Conservation (phyloP, 169 alveolate species). For the Ichthyophthirius multifiliis region DNA sequence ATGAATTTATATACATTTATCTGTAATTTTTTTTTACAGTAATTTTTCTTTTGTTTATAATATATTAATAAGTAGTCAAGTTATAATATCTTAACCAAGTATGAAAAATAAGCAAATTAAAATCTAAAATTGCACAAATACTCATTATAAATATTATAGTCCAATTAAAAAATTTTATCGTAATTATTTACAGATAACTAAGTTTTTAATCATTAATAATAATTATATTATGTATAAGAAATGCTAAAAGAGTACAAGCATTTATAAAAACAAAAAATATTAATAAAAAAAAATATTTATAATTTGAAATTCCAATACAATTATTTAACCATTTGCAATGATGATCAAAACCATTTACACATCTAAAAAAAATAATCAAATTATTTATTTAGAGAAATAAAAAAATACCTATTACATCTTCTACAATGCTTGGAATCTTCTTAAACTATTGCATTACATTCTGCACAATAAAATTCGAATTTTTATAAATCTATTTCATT, state of each 20-base stretch:
- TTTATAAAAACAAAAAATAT: slow-evolving; percentile 14
- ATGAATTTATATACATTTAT: neutral
- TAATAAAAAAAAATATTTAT: slow-evolving; percentile 6
- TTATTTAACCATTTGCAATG: slow-evolving; percentile 61
- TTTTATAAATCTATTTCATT: neutral
- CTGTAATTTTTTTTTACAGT: neutral
- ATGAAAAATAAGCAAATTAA: slow-evolving; percentile 22
- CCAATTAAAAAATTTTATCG: neutral
- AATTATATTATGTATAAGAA: neutral
- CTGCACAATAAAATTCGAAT: neutral
- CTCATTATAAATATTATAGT: slow-evolving; percentile 4
- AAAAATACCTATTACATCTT: slow-evolving; percentile 30
- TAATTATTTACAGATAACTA: neutral
- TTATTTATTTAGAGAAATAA: neutral
- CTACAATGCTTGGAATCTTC: slow-evolving; percentile 34
- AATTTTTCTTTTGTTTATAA: slow-evolving; percentile 10
- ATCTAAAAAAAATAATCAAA: slow-evolving; percentile 10
- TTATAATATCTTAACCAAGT: slow-evolving; percentile 7
- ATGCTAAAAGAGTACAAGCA: neutral
- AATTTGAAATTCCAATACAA: slow-evolving; percentile 52
- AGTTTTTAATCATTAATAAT: too few relatives aligned
- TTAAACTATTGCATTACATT: slow-evolving; percentile 20
- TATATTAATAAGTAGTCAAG: slow-evolving; percentile 21
- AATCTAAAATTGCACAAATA: neutral
- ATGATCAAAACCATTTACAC: slow-evolving; percentile 56